Percentiles rank a stretch among this genome's conserved stretches.
phyloP scores from a whole-genome alignment of 1,139 yeast species.

The Yamadazyma mexicana region DNA sequence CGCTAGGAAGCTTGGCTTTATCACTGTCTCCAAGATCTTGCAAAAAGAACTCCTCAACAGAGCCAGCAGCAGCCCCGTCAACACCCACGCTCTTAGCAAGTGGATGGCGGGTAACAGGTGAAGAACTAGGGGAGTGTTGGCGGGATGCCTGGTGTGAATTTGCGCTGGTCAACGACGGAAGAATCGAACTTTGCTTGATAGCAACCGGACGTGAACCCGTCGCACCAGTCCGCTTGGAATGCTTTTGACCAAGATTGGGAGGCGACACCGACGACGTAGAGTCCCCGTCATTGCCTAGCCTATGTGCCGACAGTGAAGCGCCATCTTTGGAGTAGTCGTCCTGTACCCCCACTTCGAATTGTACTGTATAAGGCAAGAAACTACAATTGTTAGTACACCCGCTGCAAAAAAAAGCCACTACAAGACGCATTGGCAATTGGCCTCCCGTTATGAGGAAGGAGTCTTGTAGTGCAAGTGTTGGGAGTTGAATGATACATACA shows the following conservation, averaged over 20 bases:
- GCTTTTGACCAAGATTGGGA: not conserved
- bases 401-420: not conserved
- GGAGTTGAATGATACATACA: conserved; percentile 44
- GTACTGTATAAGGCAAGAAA: conserved; percentile 71
- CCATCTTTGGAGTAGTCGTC: conserved; percentile 4
- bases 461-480: too few relatives aligned
- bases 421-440: not conserved
- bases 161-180: conserved; percentile 22
- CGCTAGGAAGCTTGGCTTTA: conserved; percentile 7
- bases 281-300: too few relatives aligned
- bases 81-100: not conserved
- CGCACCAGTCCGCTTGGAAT: conserved; percentile 8
- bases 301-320: not conserved
- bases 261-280: conserved; percentile 3
- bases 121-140: conserved; percentile 18
- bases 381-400: conserved; percentile 33
- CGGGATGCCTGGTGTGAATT: conserved; percentile 15
- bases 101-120: conserved; percentile 11
- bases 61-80: conserved; percentile 15
- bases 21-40: conserved; percentile 13
- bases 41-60: conserved; percentile 33
- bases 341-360: conserved; percentile 52
- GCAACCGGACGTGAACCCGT: conserved; percentile 13
- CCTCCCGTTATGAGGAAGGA: too few relatives aligned
- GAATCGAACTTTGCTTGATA: conserved; percentile 18